A percentile compares a stretch with the other conserved stretches of the same genome.
These are phyloP conservation scores for Suhomyces ambrosiae DNA, from an alignment of 1,139 yeast genomes.

Conservation along the genomic window DNA sequence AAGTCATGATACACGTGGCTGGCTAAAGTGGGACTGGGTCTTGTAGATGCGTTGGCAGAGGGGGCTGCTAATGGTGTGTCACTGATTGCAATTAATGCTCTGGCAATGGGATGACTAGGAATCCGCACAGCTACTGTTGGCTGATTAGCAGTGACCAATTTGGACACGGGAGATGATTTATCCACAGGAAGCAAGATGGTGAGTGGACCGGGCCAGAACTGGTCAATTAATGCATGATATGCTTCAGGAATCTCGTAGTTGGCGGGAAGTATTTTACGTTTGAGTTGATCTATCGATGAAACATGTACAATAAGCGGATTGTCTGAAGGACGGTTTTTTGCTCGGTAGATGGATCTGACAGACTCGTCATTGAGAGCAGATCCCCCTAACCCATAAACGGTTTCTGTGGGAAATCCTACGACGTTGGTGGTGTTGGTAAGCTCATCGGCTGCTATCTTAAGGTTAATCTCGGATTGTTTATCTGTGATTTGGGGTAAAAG, in stretches of 20 bases:
- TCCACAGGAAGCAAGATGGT: slow-evolving; percentile 79
- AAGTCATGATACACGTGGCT: slow-evolving; percentile 81
- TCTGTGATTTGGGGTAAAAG: slow-evolving; percentile 50
- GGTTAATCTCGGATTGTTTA: slow-evolving; percentile 47
- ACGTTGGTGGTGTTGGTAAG: slow-evolving; percentile 55
- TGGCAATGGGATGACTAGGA: slow-evolving; percentile 84
- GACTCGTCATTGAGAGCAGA: slow-evolving; percentile 75
- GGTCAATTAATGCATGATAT: slow-evolving; percentile 61
- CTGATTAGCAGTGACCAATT: slow-evolving; percentile 81
- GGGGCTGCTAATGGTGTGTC: slow-evolving; percentile 96
- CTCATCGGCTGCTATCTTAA: slow-evolving; percentile 60
- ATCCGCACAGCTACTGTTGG: slow-evolving; percentile 88
- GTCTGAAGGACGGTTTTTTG: slow-evolving; percentile 93
- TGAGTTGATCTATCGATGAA: slow-evolving; percentile 72
- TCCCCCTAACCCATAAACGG: slow-evolving; percentile 95
- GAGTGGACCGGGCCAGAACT: slow-evolving; percentile 96
- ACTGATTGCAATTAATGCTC: slow-evolving; percentile 85
- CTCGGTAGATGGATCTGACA: slow-evolving; percentile 74
- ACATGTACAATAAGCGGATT: slow-evolving; percentile 92
- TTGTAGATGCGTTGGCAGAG: slow-evolving; percentile 93
- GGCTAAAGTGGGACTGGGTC: slow-evolving; percentile 92
- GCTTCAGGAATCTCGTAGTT: slow-evolving; percentile 60
- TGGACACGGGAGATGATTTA: slow-evolving; percentile 57
- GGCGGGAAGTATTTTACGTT: slow-evolving; percentile 52
- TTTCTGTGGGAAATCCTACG: slow-evolving; percentile 95